Base-by-base conservation (phyloP, 257 asterid genomes). In the Euphrasia confusa region DNA sequence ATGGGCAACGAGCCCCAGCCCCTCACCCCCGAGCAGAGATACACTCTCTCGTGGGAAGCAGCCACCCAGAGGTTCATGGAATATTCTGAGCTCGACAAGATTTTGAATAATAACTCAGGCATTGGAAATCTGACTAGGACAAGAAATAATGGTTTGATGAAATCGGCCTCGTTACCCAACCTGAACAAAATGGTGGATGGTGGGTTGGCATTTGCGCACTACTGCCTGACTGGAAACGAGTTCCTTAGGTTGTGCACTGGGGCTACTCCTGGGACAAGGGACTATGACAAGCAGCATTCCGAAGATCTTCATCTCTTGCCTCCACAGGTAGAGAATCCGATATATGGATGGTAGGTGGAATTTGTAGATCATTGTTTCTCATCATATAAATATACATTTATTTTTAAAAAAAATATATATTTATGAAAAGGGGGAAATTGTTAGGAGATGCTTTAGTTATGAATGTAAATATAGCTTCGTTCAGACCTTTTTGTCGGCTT, bases 21-120 rank as follows among this genome's bases (percentile, higher is more conserved):
- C 61, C 94, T 93, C 4, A 89, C 96, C 11, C 88, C 87, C 0
- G 95, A 93, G 72, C 92, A 93, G 63, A 76, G 74, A 32, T 82
- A 83, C 77, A 81, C 54, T 72, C 96, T 93, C 18, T 87, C 99
- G 49, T 93, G 99, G 99, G 99, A 93, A 77, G 97, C 99, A 27
- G 99, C 97, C 54, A 93, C 96, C 40, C 90, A 87, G 74, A 81
- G 99, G 65, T 87, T 93, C 78, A 81, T 93, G 84, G 86, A 85
- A 59, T 77, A 80, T 65, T 89, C 99, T 0, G 96, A 89, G 50
- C 94, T 93, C 7, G 81, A 85, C 73, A 81, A 74, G 80, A 72
- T 89, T 65, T 63, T 93, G 70, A 75, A 63, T 2, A 71, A 50
- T 2, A 68, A 42, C 7, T 13, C 73, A 7, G 71, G 61, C 7